Evolutionary conservation across 1,139 yeast species (phyloP).

Genomic region (Blastobotrys buckinghamii): DNA sequence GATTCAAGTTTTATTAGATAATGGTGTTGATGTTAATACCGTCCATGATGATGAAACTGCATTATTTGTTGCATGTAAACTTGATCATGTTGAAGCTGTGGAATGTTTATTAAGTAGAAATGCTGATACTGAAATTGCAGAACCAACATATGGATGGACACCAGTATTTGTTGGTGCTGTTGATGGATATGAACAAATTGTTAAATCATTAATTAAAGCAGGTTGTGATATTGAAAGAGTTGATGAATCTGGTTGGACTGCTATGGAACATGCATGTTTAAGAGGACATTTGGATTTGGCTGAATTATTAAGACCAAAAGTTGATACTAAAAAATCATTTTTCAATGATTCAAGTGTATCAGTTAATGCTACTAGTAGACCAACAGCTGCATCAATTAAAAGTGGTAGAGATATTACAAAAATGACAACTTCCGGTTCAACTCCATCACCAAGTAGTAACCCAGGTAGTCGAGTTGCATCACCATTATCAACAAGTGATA

Average conservation of each 20-base stretch:
- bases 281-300: conserved; percentile 81
- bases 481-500: neutral
- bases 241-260: conserved; percentile 94
- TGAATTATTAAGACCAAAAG: conserved; percentile 47
- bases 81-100: conserved; percentile 51
- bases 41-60: conserved; percentile 72
- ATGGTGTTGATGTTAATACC: conserved; percentile 60
- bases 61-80: conserved; percentile 69
- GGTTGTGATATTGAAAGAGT: conserved; percentile 46
- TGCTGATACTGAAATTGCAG: conserved; percentile 75
- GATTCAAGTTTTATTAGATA: conserved; percentile 48
- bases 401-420: conserved; percentile 9
- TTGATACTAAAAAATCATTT: conserved; percentile 15
- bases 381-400: conserved; percentile 7
- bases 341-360: neutral
- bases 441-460: neutral
- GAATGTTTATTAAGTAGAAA: conserved; percentile 47
- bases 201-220: conserved; percentile 46
- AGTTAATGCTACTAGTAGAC: neutral
- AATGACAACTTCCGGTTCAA: no score
- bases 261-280: conserved; percentile 91
- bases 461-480: neutral
- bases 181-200: conserved; percentile 65
- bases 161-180: conserved; percentile 89
- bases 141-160: conserved; percentile 85